Evolutionary conservation across 2,329 filamentous ascomycete genomes (phyloP).

Genomic region (Zasmidium angulare): DNA sequence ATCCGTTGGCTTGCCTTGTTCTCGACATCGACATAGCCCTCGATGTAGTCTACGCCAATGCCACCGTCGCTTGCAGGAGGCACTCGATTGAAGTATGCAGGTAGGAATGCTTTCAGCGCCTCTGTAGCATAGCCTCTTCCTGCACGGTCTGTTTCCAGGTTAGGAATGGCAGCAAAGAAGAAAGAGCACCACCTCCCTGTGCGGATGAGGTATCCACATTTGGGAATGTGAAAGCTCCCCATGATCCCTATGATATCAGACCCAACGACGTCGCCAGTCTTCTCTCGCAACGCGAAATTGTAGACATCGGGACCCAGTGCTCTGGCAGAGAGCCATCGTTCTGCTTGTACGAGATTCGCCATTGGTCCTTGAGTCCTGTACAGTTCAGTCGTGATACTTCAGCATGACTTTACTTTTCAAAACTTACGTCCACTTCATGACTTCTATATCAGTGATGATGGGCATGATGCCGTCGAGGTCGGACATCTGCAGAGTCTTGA

Average conservation of each 20-base stretch:
- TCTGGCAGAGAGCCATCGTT: slow-evolving; percentile 41
- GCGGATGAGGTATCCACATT: slow-evolving; percentile 47
- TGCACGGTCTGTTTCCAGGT: slow-evolving; percentile 18
- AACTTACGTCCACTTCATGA: slow-evolving; percentile 62
- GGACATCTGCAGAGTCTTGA: slow-evolving; percentile 21
- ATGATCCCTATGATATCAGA: slow-evolving; percentile 50
- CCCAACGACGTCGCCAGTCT: slow-evolving; percentile 59
- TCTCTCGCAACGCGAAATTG: slow-evolving; percentile 54
- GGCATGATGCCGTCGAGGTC: slow-evolving; percentile 35
- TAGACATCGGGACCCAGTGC: slow-evolving; percentile 46
- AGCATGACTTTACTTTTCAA: slow-evolving; percentile 37
- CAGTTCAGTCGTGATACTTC: slow-evolving; percentile 52
- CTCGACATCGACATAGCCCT: slow-evolving; percentile 48
- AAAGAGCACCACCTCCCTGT: slow-evolving; percentile 28
- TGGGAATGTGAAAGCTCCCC: slow-evolving; percentile 42
- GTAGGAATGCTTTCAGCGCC: slow-evolving; percentile 43
- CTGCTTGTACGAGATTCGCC: slow-evolving; percentile 20
- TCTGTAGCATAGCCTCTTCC: slow-evolving; percentile 47
- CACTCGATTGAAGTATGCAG: slow-evolving; percentile 41
- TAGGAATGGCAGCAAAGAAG: background rate
- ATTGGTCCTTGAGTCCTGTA: slow-evolving; percentile 19
- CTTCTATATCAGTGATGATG: slow-evolving; percentile 59
- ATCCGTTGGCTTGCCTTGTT: slow-evolving; percentile 59
- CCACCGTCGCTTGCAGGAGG: slow-evolving; percentile 25
- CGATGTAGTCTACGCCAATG: slow-evolving; percentile 38